Evolutionary conservation across 805 yeast species (phyloP), one percentile per base, ranked within the genome.

Genomic region (Yamadazyma kitorensis): DNA sequence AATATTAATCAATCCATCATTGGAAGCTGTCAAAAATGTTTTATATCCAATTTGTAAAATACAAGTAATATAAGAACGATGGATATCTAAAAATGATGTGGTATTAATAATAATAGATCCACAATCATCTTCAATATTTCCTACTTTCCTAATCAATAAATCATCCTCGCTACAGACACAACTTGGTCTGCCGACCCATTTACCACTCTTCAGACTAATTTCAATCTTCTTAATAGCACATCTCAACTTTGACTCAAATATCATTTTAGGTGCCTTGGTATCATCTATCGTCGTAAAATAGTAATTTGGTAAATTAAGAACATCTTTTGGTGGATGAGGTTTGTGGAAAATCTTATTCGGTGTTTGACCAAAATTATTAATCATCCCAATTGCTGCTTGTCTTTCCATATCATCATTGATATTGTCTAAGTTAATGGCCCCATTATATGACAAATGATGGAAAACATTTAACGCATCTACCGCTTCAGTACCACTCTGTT

Each of bases 291-390:
- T 31, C 17, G 65, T 64, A 20, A 61, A 38, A 36, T 67, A 62
- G 21, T 64, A 48, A 23, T 52, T 51, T 2, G 80, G 59, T 17
- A 55, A 36, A 15, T 61, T 57, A n/a, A 61, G 44, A 0, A 59
- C 56, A 2, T 64, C 74, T 35, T 70, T 65, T 17, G 51, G 43
- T 1, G 83, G 81, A 55, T 87, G 96, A 0, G 88, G 82, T 33
- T 71, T 72, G 12, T 61, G 64, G 47, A 88, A 86, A 8, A 88
- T 61, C 46, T 82, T 85, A 31, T 73, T 51, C 1, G 96, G 96
- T 0, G 95, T 87, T 52, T 87, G 96, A 0, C 96, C 96, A 67
- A 87, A 87, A 56, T 87, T 87, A 52, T 88, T 93, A 33, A 87
- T 87, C 47, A 84, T 83, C 2, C 95, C 89, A 15, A 86, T 82